Evolutionary conservation across 23 red algal species (phyloP).

Genomic region (Agarophyton chilense): DNA sequence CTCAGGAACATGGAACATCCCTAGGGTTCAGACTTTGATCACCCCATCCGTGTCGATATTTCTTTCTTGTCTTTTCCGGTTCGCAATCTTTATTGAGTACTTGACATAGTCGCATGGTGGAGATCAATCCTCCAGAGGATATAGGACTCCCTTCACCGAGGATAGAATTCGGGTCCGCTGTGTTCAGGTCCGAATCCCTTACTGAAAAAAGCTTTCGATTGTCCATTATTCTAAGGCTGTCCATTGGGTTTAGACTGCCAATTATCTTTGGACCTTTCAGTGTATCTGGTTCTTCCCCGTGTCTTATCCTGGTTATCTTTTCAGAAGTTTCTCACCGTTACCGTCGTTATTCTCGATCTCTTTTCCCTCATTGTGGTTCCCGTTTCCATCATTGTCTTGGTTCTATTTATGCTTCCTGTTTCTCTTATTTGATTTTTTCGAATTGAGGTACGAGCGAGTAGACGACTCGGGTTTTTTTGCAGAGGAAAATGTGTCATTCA

Average conservation of each 20-base stretch:
- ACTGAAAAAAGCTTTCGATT: constrained; percentile 30
- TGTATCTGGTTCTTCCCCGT: background rate
- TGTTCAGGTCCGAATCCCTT: constrained; percentile 10
- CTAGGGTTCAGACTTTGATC: background rate
- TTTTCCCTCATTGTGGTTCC: too few species aligned
- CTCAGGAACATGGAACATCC: background rate
- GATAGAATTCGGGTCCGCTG: constrained; percentile 30
- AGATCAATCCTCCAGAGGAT: constrained; percentile 12
- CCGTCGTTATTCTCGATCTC: too few species aligned
- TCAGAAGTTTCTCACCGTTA: too few species aligned
- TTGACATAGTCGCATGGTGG: background rate
- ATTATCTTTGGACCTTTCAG: background rate
- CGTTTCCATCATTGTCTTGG: too few species aligned
- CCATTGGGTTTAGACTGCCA: background rate
- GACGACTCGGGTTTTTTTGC: background rate
- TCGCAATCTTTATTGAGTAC: background rate
- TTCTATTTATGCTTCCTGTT: background rate
- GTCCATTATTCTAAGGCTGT: background rate
- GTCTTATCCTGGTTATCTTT: background rate
- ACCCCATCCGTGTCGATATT: constrained; percentile 4
- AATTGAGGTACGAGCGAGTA: background rate
- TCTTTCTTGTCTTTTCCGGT: background rate
- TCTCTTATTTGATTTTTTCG: background rate
- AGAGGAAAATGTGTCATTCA: background rate
- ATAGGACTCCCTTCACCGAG: constrained; percentile 30